Base-by-base conservation (phyloP, 345 rosid genomes). In the Viola odorata region DNA sequence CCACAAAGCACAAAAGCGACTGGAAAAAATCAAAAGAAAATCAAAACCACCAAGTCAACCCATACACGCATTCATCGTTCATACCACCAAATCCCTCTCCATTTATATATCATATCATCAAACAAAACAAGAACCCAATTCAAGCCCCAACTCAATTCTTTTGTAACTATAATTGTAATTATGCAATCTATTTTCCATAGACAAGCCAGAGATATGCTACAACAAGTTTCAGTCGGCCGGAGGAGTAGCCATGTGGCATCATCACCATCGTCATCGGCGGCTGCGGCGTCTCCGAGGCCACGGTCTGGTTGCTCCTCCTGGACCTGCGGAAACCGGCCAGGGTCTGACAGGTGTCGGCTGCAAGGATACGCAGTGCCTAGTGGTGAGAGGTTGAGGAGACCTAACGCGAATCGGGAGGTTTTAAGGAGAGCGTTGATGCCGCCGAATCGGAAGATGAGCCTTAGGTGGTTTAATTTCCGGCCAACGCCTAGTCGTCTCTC, bases 401-500 rank as follows among this genome's bases (percentile, higher is more conserved):
- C 32, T 17, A 58, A 56, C 12, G 80, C 69, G 10, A 65, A 62
- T 15, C 70, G 59, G 42, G 83, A 76, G 69, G 40, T 79, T 1
- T 4, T 79, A 6, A 70, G 73, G 42, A 70, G 83, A 45, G 80
- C 80, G 11, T 64, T 79, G 57, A 39, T 66, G 10, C 78, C 80
- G 16, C 55, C 80, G 0, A 58, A 50, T 16, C 71, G 76, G 7
- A 57, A 64, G 52, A 12, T 61, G 37, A 67, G 57, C 15, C 76
- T 73, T 32, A 69, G 83, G 41, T 70, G 80, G 74, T 73, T 49
- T 53, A 79, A 73, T 76, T 79, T 79, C 68, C 72, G 65, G 59
- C 80, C 83, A 1, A 64, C 71, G 7, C 83, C 80, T 61, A 79
- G 83, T 49, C 72, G 78, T 37, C 76, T 79, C 4, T 76, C 64